Conservation (phyloP, 2,329 filamentous ascomycete species). For the Paraconiothyrium sp. region DNA sequence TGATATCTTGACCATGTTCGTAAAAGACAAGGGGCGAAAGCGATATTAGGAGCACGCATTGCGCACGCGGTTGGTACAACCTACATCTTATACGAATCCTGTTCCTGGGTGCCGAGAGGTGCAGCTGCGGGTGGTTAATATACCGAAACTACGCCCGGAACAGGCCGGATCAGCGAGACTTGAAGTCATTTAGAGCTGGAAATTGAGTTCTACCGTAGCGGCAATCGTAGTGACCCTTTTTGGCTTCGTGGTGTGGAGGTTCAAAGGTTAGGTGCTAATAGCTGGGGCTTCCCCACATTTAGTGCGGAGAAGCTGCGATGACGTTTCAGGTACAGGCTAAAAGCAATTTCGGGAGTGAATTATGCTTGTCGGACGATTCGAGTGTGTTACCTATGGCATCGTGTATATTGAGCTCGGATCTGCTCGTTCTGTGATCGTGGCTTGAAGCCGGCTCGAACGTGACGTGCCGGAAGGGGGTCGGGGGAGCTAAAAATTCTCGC, state of each 20-base stretch:
- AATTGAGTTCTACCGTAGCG: constrained; percentile 24
- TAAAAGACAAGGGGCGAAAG: background rate
- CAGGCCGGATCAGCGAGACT: constrained; percentile 20
- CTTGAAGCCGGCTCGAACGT: too few species aligned
- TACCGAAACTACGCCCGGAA: constrained; percentile 29
- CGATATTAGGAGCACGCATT: background rate
- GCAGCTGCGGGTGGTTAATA: constrained; percentile 24
- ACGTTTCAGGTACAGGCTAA: constrained; percentile 18
- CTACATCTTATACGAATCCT: constrained; percentile 23
- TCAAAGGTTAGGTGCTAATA: background rate
- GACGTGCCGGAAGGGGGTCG: background rate
- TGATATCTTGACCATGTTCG: constrained; percentile 16
- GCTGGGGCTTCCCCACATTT: constrained; percentile 19
- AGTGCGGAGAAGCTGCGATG: constrained; percentile 9
- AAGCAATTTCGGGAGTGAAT: constrained; percentile 6
- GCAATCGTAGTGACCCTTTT: background rate
- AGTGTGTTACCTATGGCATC: background rate
- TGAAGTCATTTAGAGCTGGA: background rate
- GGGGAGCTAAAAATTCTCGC: background rate
- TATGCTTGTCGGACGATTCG: background rate
- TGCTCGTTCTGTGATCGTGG: background rate
- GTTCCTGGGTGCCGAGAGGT: constrained; percentile 21
- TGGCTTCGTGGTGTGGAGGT: background rate
- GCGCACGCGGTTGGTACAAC: constrained; percentile 8
- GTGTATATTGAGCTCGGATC: background rate